These are phyloP conservation scores for Tilletiaria anomala DNA, from an alignment of 1,284 basidiomycete species.

Conservation along the genomic window DNA sequence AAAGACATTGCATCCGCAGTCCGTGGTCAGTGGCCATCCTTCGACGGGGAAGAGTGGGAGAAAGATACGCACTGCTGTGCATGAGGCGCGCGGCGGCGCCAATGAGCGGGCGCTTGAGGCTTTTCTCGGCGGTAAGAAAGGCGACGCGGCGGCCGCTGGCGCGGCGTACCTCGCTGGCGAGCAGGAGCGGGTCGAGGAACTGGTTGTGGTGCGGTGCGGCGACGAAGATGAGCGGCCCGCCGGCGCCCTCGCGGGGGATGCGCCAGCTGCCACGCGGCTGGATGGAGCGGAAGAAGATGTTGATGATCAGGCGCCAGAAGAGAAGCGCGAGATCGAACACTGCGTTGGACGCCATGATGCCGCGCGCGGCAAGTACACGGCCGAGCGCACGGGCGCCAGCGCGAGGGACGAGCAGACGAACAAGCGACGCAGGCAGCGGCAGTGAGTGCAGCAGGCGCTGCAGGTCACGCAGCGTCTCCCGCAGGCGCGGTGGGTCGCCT, in stretches of 20 bases:
- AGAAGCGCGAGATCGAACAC: slow-evolving; percentile 40
- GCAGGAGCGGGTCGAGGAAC: slow-evolving; percentile 87
- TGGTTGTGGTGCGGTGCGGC: slow-evolving; percentile 95
- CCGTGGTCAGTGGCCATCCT: too few species aligned
- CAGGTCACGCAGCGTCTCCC: too few species aligned
- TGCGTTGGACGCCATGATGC: slow-evolving; percentile 29
- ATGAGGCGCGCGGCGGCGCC: slow-evolving; percentile 48
- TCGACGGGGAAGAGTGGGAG: too few species aligned
- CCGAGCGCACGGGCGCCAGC: too few species aligned
- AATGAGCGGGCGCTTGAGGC: slow-evolving; percentile 64
- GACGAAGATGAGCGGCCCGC: slow-evolving; percentile 83
- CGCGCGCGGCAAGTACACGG: not conserved
- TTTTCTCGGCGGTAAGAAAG: slow-evolving; percentile 85
- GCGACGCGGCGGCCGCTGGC: slow-evolving; percentile 71
- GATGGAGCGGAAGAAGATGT: slow-evolving; percentile 95
- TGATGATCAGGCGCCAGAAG: slow-evolving; percentile 61
- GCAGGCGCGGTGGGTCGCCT: too few species aligned
- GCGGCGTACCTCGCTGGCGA: slow-evolving; percentile 68
- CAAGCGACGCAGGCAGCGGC: too few species aligned
- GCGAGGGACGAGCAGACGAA: too few species aligned
- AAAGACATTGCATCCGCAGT: too few species aligned
- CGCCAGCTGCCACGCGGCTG: slow-evolving; percentile 79
- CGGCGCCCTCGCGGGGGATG: slow-evolving; percentile 57
- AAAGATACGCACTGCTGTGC: too few species aligned
- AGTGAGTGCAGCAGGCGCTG: too few species aligned